Percentiles rank a stretch among this genome's conserved stretches.
These are phyloP conservation scores for Tulasnella sp. DNA, from an alignment of 768 basidiomycete species.

Conservation along the genomic window DNA sequence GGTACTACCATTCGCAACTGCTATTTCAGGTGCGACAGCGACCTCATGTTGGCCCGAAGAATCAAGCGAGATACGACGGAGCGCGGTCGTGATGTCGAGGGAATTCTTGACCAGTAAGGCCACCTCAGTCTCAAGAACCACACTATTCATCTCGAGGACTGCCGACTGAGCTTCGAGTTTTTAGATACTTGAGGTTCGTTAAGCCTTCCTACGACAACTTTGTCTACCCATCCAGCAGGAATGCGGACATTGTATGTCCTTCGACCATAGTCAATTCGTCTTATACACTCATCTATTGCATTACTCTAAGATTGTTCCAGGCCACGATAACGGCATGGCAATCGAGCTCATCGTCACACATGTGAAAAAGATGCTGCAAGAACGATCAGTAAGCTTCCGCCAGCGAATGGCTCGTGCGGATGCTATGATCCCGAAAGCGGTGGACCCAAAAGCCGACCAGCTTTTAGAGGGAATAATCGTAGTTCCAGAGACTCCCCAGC, in stretches of 20 bases:
- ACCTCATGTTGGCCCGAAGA: conserved; percentile 93
- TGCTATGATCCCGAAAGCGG: conserved; percentile 34
- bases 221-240: conserved; percentile 77
- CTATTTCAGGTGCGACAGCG: conserved; percentile 63
- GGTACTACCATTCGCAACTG: background rate
- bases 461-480: conserved; percentile 52
- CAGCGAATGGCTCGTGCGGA: conserved; percentile 56
- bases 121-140: background rate
- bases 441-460: conserved; percentile 30
- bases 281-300: background rate
- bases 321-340: conserved; percentile 80
- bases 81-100: conserved; percentile 77
- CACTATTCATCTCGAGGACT: too few relatives aligned
- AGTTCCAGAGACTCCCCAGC: conserved; percentile 72
- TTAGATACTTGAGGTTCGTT: conserved; percentile 86
- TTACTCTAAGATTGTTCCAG: conserved; percentile 79
- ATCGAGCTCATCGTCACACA: conserved; percentile 93
- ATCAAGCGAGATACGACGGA: conserved; percentile 85
- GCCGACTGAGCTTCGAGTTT: background rate
- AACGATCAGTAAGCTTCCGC: conserved; percentile 69
- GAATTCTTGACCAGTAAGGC: conserved; percentile 80
- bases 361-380: conserved; percentile 75
- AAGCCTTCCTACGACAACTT: conserved; percentile 95
- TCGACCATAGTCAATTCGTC: background rate
- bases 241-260: conserved; percentile 76